Base-by-base conservation (phyloP, 805 yeast species). In the Wickerhamiella kurtzmanii region DNA sequence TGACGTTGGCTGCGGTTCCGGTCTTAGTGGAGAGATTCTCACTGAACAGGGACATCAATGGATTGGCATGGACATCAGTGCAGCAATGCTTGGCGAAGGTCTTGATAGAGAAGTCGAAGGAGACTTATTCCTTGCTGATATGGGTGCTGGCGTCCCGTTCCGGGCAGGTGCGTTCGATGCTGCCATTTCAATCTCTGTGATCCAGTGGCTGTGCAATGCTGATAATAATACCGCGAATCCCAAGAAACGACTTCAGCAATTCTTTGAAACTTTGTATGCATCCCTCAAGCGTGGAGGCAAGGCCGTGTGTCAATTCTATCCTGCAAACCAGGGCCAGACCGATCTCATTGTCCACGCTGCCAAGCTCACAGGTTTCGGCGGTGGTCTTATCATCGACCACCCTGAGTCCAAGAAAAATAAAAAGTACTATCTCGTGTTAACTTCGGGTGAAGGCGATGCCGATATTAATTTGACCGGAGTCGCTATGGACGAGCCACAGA, bases 141-240 rank as follows among this genome's bases (percentile, higher is more conserved):
- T 92, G 73, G 98, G 98, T 22, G 71, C 73, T 46, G 98, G 98
- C 32, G 73, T 92, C 2, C 97, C 97, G 3, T 92, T 92, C 60
- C 73, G 98, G 60, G 85, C 97, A 2, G 98, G 98, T 44, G 73
- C 95, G 0, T 92, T 89, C 63, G 98, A 92, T 64, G 96, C 96
- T 1, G 97, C 95, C 1, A 84, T 92, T 28, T 81, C 94, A 21
- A 86, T 92, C 52, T 82, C 94, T 35, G 98, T 94, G 11, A 87
- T 92, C 44, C 98, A 92, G 64, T 92, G 98, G 98, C 74, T 92
- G 38, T 88, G 96, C 69, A 92, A 92, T 62, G 97, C 97, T 2
- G 98, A 92, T 63, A 73, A 85, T 4, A 65, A 85, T 2, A 70
- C 72, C 37, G 80, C 79, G 46, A 95, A 88, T 59, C 98, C 98